A percentile compares a stretch with the other conserved stretches of the same genome.
These are phyloP conservation scores for Leptoxyphium fumago DNA, from an alignment of 2,329 filamentous ascomycete species.

Conservation along the genomic window DNA sequence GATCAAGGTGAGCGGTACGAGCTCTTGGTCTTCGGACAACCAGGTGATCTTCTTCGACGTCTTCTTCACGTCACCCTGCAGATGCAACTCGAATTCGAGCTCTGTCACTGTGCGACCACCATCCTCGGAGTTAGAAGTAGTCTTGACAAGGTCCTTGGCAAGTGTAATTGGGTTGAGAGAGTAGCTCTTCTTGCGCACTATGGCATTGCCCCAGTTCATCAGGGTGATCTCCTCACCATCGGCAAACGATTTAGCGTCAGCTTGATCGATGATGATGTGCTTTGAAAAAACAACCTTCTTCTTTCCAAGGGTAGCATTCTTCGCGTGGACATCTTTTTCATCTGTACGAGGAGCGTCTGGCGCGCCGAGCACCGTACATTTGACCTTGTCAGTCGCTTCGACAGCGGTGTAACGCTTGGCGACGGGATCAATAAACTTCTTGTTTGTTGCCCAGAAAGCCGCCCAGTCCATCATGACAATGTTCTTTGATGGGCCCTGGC, in stretches of 20 bases:
- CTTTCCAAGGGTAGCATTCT: slow-evolving; percentile 70
- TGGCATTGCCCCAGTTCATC: slow-evolving; percentile 91
- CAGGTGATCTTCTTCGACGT: slow-evolving; percentile 96
- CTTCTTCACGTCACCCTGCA: slow-evolving; percentile 84
- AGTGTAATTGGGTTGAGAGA: slow-evolving; percentile 32
- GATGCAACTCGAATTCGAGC: slow-evolving; percentile 73
- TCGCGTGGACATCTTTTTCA: slow-evolving; percentile 74
- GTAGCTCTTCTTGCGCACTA: slow-evolving; percentile 52
- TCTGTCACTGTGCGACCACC: slow-evolving; percentile 40
- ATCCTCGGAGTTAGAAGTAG: slow-evolving; percentile 30
- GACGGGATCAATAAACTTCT: slow-evolving; percentile 37
- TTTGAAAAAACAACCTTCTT: slow-evolving; percentile 75
- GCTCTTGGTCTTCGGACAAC: slow-evolving; percentile 63
- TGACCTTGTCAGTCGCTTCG: slow-evolving; percentile 52
- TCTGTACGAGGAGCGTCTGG: slow-evolving; percentile 39
- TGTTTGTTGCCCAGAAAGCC: slow-evolving; percentile 40
- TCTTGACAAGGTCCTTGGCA: slow-evolving; percentile 24
- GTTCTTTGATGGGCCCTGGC: slow-evolving; percentile 71
- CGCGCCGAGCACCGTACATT: slow-evolving; percentile 16
- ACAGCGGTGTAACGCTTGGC: slow-evolving; percentile 41
- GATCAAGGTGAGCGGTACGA: slow-evolving; percentile 72
- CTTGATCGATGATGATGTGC: slow-evolving; percentile 70
- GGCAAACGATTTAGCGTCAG: slow-evolving; percentile 66
- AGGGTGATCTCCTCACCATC: slow-evolving; percentile 83
- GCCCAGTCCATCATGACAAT: slow-evolving; percentile 77